Conservation (phyloP, 148 eudicot species). For the Rhododendron henanense region DNA sequence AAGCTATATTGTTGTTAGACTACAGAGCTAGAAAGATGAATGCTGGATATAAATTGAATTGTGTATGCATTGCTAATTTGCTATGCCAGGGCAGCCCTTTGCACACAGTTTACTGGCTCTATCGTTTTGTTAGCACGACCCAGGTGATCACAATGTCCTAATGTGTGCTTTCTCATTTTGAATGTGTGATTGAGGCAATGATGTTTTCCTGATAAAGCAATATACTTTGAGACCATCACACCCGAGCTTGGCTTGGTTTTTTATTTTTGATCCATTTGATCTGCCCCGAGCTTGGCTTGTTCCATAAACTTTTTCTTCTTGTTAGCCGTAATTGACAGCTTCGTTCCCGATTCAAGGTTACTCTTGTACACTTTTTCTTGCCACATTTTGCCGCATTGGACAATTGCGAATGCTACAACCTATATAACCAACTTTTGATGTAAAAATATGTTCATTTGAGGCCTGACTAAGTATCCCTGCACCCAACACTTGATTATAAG, state of each 20-base stretch:
- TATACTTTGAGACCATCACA: neutral
- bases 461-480: neutral
- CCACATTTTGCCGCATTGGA: neutral
- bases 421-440: neutral
- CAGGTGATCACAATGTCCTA: neutral
- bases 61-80: neutral
- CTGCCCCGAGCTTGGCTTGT: neutral
- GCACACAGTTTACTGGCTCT: neutral
- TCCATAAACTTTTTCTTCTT: neutral
- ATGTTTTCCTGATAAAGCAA: neutral
- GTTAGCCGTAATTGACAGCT: neutral
- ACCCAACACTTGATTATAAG: neutral
- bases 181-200: neutral
- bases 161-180: neutral
- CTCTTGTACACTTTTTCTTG: neutral
- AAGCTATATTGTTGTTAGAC: neutral
- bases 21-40: neutral
- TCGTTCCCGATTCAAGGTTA: neutral
- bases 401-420: neutral
- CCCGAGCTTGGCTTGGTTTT: neutral
- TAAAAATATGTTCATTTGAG: neutral
- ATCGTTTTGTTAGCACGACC: neutral
- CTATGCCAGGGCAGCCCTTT: neutral
- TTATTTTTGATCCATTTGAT: too few species aligned
- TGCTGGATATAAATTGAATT: neutral